Base-by-base conservation (phyloP, 495 filamentous ascomycete genomes). In the Talaromyces adpressus region DNA sequence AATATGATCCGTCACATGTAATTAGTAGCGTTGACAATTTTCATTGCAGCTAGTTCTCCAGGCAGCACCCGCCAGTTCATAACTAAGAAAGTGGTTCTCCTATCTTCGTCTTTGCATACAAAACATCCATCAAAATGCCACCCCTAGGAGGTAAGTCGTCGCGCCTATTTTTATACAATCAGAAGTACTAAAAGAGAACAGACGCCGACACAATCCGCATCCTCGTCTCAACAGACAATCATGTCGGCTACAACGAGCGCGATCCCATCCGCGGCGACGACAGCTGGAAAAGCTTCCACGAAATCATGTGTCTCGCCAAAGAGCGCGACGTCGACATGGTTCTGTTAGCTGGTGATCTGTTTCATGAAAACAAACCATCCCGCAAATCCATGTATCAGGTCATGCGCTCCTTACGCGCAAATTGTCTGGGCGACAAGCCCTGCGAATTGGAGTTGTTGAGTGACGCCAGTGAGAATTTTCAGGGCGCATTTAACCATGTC, bases 341-440 rank as follows among this genome's bases (percentile, higher is more conserved):
- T 6, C 81, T 99, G 11, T 83, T 98, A 20, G 93, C 87, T 7
- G 94, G 94, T 27, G 94, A 99, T 70, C 82, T 99, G 2, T 99
- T 99, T 75, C 94, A 99, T 72, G 94, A 99, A 65, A 99, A 99
- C 69, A 96, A 96, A 71, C 94, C 94, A 5, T 96, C 91, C n/a
- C 83, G 95, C 52, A 95, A 96, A 69, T 83, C 92, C 36, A 91
- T 99, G 89, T 98, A 95, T 71, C 89, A 98, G 65, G 94, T 97
- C 59, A 98, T 97, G 91, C 85, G 91, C 49, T 92, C 89, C 0
- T 81, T 99, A 30, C 85, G 94, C 20, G 88, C 91, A 84, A 93
- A 96, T 74, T 98, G 95, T 68, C 87, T 93, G 18, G 94, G 94
- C 23, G 90, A 93, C 71, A 96, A 93, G 65, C 94, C 94, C 0